phyloP scores from a whole-genome alignment of 768 basidiomycete genomes.

The Podaxis pistillaris region DNA sequence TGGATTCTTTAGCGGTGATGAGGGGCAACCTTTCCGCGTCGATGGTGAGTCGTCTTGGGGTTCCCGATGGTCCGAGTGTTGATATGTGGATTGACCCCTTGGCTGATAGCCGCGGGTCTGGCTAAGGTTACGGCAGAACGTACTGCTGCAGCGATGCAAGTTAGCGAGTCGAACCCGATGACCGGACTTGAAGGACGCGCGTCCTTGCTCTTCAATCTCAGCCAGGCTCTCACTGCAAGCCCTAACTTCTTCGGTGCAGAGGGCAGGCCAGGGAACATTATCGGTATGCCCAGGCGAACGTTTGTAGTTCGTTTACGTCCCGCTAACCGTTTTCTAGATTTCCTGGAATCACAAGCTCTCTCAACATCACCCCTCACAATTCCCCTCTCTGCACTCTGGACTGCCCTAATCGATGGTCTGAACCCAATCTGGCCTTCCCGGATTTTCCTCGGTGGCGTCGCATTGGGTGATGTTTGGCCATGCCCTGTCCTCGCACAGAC shows the following conservation, averaged over 20 bases:
- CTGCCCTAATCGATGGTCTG: constrained; percentile 76
- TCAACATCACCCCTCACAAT: constrained; percentile 43
- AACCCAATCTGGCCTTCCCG: constrained; percentile 90
- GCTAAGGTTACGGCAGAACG: constrained; percentile 56
- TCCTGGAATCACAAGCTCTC: constrained; percentile 57
- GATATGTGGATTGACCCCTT: not conserved
- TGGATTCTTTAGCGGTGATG: constrained; percentile 77
- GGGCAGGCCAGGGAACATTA: constrained; percentile 78
- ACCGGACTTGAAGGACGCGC: constrained; percentile 88
- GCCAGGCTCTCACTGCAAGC: constrained; percentile 62
- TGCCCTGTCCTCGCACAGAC: constrained; percentile 50
- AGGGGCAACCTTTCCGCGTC: constrained; percentile 62
- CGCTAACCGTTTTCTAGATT: constrained; percentile 44
- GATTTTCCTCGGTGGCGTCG: constrained; percentile 58
- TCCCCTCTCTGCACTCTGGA: constrained; percentile 79
- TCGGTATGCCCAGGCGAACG: constrained; percentile 47
- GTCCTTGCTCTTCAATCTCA: constrained; percentile 70
- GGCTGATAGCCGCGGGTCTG: constrained; percentile 63
- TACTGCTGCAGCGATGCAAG: constrained; percentile 76
- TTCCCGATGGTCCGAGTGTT: not conserved
- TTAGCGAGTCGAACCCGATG: constrained; percentile 76
- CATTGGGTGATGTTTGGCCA: constrained; percentile 94
- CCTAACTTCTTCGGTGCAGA: constrained; percentile 71
- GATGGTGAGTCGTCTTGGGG: constrained; percentile 60
- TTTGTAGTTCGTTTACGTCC: not conserved